Evolutionary conservation across 345 rosid genomes (phyloP), one percentile per base, ranked within the genome.

Genomic region (Salix exigua): DNA sequence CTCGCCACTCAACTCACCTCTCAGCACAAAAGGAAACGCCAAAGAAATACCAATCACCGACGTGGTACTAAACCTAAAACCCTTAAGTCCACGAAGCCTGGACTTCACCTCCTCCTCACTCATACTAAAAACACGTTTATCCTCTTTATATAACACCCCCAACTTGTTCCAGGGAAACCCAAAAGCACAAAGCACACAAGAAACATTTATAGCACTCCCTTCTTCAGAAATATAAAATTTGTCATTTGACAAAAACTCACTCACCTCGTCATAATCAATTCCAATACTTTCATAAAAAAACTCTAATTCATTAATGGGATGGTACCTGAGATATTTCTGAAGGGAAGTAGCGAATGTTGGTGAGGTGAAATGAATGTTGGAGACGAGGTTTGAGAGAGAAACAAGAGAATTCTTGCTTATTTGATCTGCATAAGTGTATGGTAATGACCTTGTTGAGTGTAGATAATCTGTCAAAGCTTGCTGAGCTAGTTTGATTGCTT

Each of bases 261-360:
- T 30, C 50, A 89, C 83, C 80, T 90, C 89, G n/a, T 42, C 51
- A 77, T 84, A 84, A 75, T 85, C 85, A 66, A 90, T 88, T 48
- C 94, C 97, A 73, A 92, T 89, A 64, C 97, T 90, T 82, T 90
- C 97, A 64, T 84, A 89, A 88, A 92, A 90, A 73, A 92, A 92
- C 77, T 89, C 92, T 75, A 88, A 90, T 75, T 90, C 97, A 80
- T 92, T 92, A 37, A 92, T 81, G 7, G 97, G 97, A 35, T 86
- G 82, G 81, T 91, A 92, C 75, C 94, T 85, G 72, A 92, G 88
- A 74, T 79, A 83, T 66, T 70, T 87, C 51, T 73, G 76, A 28
- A 92, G 25, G 61, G 88, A 83, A 11, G 35, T 82, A 6, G 85
- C 74, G 87, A 88, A 90, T 21, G 75, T 58, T 0, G 87, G 13